Evolutionary conservation across 805 yeast genomes (phyloP).

Genomic region (Cyberlindnera mississippiensis): DNA sequence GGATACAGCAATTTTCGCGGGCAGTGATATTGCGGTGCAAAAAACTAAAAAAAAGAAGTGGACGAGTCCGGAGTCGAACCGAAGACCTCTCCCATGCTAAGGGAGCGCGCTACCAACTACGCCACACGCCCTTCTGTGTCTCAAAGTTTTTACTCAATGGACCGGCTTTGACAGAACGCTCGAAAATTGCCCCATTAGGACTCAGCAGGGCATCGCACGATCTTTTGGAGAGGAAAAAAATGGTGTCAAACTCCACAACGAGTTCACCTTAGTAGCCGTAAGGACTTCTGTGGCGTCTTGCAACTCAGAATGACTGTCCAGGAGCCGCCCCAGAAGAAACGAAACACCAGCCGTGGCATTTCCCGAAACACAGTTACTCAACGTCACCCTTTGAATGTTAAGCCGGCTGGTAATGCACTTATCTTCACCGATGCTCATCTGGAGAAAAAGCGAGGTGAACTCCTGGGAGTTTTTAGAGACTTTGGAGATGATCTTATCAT

Average conservation of each 20-base stretch:
- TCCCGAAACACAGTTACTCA: constrained; percentile 29
- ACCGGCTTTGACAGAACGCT: too few species aligned
- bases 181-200: background rate
- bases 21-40: background rate
- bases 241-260: constrained; percentile 1
- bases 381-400: constrained; percentile 68
- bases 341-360: constrained; percentile 21
- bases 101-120: constrained; percentile 82
- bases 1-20: constrained; percentile 7
- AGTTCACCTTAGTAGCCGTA: background rate
- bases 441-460: constrained; percentile 9
- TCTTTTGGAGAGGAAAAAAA: background rate
- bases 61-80: constrained; percentile 78
- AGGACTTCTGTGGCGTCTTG: too few species aligned
- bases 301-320: constrained; percentile 18
- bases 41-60: constrained; percentile 31
- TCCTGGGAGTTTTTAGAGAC: constrained; percentile 46
- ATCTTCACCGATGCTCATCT: constrained; percentile 28
- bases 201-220: background rate
- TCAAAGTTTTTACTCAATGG: too few species aligned
- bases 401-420: constrained; percentile 69
- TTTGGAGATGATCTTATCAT: constrained; percentile 65
- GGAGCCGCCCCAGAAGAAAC: constrained; percentile 20
- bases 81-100: constrained; percentile 77
- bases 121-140: constrained; percentile 59